Conservation (phyloP, 805 yeast species). For the Cyberlindnera xishuangbannaensis region DNA sequence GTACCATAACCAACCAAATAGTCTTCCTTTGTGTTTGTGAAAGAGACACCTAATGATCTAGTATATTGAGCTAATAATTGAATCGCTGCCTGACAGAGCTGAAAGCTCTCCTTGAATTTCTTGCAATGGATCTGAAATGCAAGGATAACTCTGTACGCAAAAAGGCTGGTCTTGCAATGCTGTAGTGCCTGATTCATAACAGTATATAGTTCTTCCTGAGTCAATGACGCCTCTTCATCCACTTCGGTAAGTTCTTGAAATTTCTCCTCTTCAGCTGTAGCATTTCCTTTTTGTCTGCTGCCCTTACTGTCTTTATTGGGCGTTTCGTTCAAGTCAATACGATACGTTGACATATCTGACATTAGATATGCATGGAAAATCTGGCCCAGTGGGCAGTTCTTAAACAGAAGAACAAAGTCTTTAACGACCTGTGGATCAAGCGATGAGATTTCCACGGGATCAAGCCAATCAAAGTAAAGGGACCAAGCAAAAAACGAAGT, state of each 20-base stretch:
- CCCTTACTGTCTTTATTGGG: constrained; percentile 13
- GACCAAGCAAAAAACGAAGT: constrained; percentile 66
- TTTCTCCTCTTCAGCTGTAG: constrained; percentile 23
- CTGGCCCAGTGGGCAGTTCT: constrained; percentile 54
- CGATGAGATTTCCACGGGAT: constrained; percentile 42
- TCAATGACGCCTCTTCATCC: constrained; percentile 22
- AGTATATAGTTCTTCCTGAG: constrained; percentile 47
- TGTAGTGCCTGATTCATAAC: constrained; percentile 47
- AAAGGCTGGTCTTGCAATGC: constrained; percentile 39
- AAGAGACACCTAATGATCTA: constrained; percentile 39
- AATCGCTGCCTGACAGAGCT: constrained; percentile 55
- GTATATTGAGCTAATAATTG: constrained; percentile 44
- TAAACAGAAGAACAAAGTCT: constrained; percentile 52
- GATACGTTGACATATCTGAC: constrained; percentile 65
- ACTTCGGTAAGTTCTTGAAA: constrained; percentile 20
- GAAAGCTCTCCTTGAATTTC: constrained; percentile 60
- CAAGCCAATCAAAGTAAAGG: constrained; percentile 68
- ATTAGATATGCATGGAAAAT: constrained; percentile 55
- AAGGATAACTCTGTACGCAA: constrained; percentile 63
- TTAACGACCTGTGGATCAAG: constrained; percentile 42
- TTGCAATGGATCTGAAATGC: constrained; percentile 52
- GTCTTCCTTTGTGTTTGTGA: constrained; percentile 50
- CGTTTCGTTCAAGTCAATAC: constrained; percentile 16
- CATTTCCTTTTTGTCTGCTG: constrained; percentile 14
- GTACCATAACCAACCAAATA: constrained; percentile 64